Base-by-base conservation (phyloP, 805 yeast species). In the Candida orba region DNA sequence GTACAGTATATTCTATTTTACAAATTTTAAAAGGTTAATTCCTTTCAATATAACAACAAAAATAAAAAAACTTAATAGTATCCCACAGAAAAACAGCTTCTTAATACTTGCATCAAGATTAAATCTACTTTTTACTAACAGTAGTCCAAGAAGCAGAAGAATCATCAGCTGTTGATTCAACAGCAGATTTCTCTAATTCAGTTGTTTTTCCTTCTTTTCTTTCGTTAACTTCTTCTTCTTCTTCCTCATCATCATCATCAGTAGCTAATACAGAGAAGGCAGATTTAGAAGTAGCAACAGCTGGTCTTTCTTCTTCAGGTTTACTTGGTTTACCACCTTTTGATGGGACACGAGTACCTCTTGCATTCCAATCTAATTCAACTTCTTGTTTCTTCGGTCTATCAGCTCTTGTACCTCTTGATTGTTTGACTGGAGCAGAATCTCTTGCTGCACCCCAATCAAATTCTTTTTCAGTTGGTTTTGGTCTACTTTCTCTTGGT, bases 381-480 rank as follows among this genome's bases (percentile, higher is more conserved):
- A 71, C 61, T 18, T 69, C 73, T 12, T 61, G 49, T 39, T 43
- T 36, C 29, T 47, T 42, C 35, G 49, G 45, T 45, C 47, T 49
- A 40, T 49, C 61, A 42, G 39, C 44, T 45, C 52, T 49, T 18
- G 46, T 50, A 35, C 43, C 46, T 40, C 66, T 69, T 59, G 63
- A 79, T 80, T 18, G 34, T 15, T 20, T 25, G 22, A 10, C 34
- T 40, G 38, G 37, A 36, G 39, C 41, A 23, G 47, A 24, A 14
- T 50, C 51, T 67, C 74, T 69, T 44, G 66, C 71, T 41, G 62
- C 56, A 49, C 71, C 66, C 81, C 87, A 80, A 62, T 83, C 87
- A 42, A 79, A 64, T 29, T 77, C 76, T 38, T 78, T 76, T 54
- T 72, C 80, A 53, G 71, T 76, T 49, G 68, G 68, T 62, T 70